Percentiles rank a stretch among this genome's conserved stretches.
Evolutionary conservation across 257 asterid genomes (phyloP).

Genomic region (Handroanthus guayacan): DNA sequence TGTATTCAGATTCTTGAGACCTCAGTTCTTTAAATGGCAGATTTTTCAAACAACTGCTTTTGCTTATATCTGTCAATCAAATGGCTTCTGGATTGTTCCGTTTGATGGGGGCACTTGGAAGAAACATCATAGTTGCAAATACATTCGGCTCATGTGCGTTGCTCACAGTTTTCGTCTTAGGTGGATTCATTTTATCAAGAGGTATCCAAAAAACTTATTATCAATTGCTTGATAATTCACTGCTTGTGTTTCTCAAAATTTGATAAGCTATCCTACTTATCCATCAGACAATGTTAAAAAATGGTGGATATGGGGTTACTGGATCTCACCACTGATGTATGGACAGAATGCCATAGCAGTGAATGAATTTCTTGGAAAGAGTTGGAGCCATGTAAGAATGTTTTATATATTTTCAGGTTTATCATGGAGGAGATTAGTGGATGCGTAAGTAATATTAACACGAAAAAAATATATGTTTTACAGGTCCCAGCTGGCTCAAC

Average conservation of each 20-base stretch:
- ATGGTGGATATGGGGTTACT: slow-evolving; percentile 90
- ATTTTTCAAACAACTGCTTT: slow-evolving; percentile 58
- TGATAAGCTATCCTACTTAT: slow-evolving; percentile 12
- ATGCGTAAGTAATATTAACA: background rate
- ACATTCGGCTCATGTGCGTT: slow-evolving; percentile 69
- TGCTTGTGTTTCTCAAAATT: slow-evolving; percentile 37
- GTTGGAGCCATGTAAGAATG: slow-evolving; percentile 80
- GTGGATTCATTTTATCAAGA: slow-evolving; percentile 73
- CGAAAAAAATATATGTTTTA: slow-evolving; percentile 9
- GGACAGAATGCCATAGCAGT: slow-evolving; percentile 79
- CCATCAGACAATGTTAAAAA: slow-evolving; percentile 51
- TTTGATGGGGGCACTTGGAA: slow-evolving; percentile 62
- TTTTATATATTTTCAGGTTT: slow-evolving; percentile 17
- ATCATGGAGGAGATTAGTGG: slow-evolving; percentile 6
- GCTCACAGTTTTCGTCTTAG: slow-evolving; percentile 58
- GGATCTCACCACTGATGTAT: slow-evolving; percentile 86
- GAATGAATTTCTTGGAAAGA: slow-evolving; percentile 79
- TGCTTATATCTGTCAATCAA: slow-evolving; percentile 59
- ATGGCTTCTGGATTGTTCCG: slow-evolving; percentile 72
- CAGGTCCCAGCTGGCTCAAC: slow-evolving; percentile 59
- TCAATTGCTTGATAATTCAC: too few species aligned
- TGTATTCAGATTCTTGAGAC: slow-evolving; percentile 1
- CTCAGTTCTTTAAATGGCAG: slow-evolving; percentile 47
- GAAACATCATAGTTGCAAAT: slow-evolving; percentile 70
- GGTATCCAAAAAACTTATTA: slow-evolving; percentile 44